Conservation (phyloP, 106 monocot species). For the Dendrobium catenatum region DNA sequence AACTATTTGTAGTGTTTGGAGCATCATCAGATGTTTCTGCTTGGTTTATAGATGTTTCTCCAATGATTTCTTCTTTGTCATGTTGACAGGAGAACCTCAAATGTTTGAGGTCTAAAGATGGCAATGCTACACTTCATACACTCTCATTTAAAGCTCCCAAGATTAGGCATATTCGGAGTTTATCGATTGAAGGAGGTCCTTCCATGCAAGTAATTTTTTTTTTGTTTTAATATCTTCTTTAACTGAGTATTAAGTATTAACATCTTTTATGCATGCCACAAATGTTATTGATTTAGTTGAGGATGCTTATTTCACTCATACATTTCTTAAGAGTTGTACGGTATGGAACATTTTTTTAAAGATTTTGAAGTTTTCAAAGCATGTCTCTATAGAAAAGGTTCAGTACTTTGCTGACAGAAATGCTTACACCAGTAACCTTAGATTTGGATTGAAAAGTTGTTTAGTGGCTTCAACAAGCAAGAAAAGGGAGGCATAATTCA, state of each 20-base stretch:
- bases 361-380: not conserved
- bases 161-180: slow-evolving; percentile 20
- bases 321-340: not conserved
- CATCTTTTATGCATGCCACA: not conserved
- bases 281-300: not conserved
- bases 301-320: not conserved
- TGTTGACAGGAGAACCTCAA: slow-evolving; percentile 20
- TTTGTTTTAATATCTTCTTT: not conserved
- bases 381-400: not conserved
- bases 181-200: slow-evolving; percentile 18
- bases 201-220: slow-evolving; percentile 17
- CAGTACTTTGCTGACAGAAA: not conserved
- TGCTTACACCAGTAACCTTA: not conserved
- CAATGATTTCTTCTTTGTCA: not conserved
- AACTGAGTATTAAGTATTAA: not conserved
- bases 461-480: not conserved
- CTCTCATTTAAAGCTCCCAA: slow-evolving; percentile 20
- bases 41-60: not conserved
- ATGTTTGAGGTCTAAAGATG: slow-evolving; percentile 17
- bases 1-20: not conserved
- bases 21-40: not conserved
- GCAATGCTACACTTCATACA: slow-evolving; percentile 12
- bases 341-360: not conserved
- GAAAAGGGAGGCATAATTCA: not conserved
- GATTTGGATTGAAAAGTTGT: not conserved